Evolutionary conservation across 2,329 filamentous ascomycete species (phyloP).

Genomic region (Xylariaceae sp.): DNA sequence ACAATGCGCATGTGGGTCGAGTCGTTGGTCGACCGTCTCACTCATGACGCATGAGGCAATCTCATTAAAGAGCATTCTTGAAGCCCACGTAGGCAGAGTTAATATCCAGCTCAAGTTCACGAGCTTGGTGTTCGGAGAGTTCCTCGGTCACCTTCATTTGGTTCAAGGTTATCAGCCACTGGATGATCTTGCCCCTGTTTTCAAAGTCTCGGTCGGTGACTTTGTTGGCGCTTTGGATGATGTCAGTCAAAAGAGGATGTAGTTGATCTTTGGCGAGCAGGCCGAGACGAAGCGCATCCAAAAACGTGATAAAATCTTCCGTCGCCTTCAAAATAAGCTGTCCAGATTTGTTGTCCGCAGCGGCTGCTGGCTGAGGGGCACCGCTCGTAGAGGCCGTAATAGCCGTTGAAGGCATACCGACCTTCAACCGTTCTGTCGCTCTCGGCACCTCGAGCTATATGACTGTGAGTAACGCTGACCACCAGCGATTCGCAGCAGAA

Average conservation of each 20-base stretch:
- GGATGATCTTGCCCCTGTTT: constrained; percentile 91
- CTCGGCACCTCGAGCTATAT: constrained; percentile 83
- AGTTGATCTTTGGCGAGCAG: constrained; percentile 91
- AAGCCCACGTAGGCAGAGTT: constrained; percentile 93
- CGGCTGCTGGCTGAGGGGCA: constrained; percentile 39
- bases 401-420: constrained; percentile 86
- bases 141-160: constrained; percentile 97
- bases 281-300: constrained; percentile 89
- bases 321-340: constrained; percentile 81
- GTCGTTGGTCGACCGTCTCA: neutral
- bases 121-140: constrained; percentile 75
- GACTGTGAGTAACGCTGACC: constrained; percentile 14
- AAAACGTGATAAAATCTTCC: constrained; percentile 96
- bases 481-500: neutral
- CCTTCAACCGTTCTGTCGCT: constrained; percentile 85
- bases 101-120: constrained; percentile 89
- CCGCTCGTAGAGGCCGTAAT: constrained; percentile 48
- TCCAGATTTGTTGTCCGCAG: constrained; percentile 46
- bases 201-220: constrained; percentile 95
- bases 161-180: constrained; percentile 95
- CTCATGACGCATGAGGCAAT: neutral
- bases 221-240: constrained; percentile 95
- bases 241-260: constrained; percentile 90
- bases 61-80: constrained; percentile 59
- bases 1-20: neutral